These are phyloP conservation scores for Fusarium nurragi DNA, from an alignment of 2,329 filamentous ascomycete genomes.

Conservation along the genomic window DNA sequence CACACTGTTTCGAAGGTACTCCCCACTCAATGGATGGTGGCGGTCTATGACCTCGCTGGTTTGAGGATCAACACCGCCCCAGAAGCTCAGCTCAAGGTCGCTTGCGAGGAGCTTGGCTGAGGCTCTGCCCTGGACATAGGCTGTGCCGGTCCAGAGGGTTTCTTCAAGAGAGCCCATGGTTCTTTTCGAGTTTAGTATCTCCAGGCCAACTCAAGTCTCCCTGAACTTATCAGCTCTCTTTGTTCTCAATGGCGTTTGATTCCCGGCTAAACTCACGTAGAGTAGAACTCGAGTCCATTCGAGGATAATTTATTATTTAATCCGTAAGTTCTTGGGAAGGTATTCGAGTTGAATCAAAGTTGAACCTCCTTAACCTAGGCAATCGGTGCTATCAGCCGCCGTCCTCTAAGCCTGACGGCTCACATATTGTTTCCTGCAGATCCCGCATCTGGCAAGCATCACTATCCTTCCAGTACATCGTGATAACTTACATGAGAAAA, in stretches of 20 bases:
- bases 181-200: no score
- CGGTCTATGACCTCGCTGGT: conserved; percentile 56
- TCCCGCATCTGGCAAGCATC: neutral
- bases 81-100: conserved; percentile 54
- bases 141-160: conserved; percentile 10
- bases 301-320: no score
- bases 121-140: conserved; percentile 41
- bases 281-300: neutral
- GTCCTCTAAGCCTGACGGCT: neutral
- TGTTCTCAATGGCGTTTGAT: no score
- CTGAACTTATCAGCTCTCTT: neutral
- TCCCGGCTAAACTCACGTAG: neutral
- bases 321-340: neutral
- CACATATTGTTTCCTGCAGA: no score
- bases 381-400: neutral
- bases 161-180: conserved; percentile 19
- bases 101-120: conserved; percentile 45
- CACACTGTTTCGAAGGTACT: conserved; percentile 46
- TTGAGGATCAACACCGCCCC: conserved; percentile 54
- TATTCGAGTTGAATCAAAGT: neutral
- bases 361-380: no score
- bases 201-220: no score
- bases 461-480: neutral
- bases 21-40: conserved; percentile 53
- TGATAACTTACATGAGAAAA: neutral